phyloP scores from a whole-genome alignment of 2,329 filamentous ascomycete genomes.

The Lecanosticta acicola region DNA sequence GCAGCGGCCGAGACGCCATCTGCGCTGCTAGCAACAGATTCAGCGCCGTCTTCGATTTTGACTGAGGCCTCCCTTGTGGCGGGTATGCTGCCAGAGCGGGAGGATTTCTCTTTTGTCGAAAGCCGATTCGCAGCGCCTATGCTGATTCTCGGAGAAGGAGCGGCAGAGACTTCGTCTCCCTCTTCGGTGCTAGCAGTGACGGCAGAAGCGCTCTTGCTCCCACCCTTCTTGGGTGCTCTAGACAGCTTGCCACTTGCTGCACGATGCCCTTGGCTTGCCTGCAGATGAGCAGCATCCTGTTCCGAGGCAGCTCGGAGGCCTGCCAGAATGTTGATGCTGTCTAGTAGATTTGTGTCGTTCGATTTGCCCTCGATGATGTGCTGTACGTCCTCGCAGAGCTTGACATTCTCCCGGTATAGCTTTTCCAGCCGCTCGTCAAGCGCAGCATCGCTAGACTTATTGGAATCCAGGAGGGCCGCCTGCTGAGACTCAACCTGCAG shows the following conservation, averaged over 20 bases:
- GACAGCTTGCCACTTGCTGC: conserved; percentile 25
- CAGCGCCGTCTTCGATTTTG: conserved; percentile 45
- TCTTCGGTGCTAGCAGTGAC: conserved; percentile 25
- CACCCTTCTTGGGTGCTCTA: conserved; percentile 24
- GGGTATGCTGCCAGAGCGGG: conserved; percentile 40
- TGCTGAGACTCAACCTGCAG: conserved; percentile 34
- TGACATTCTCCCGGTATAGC: conserved; percentile 45
- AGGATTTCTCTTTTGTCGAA: conserved; percentile 34
- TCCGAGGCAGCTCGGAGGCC: conserved; percentile 45
- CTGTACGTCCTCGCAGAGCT: conserved; percentile 42
- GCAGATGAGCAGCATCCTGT: conserved; percentile 34
- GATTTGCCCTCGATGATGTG: conserved; percentile 41
- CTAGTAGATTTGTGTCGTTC: conserved; percentile 38
- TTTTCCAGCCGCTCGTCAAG: conserved; percentile 44
- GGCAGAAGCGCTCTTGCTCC: conserved; percentile 18
- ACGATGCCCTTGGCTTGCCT: conserved; percentile 21
- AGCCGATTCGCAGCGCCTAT: conserved; percentile 22
- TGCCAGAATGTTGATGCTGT: conserved; percentile 42
- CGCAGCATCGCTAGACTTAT: conserved; percentile 29
- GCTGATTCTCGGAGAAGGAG: conserved; percentile 30
- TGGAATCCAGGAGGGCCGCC: conserved; percentile 27
- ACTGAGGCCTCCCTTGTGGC: conserved; percentile 45
- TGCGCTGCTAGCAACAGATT: conserved; percentile 38
- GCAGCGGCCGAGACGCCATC: conserved; percentile 35
- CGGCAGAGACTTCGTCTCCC: conserved; percentile 28